Evolutionary conservation across 1,139 yeast genomes (phyloP).

Genomic region (Scheffersomyces titani): DNA sequence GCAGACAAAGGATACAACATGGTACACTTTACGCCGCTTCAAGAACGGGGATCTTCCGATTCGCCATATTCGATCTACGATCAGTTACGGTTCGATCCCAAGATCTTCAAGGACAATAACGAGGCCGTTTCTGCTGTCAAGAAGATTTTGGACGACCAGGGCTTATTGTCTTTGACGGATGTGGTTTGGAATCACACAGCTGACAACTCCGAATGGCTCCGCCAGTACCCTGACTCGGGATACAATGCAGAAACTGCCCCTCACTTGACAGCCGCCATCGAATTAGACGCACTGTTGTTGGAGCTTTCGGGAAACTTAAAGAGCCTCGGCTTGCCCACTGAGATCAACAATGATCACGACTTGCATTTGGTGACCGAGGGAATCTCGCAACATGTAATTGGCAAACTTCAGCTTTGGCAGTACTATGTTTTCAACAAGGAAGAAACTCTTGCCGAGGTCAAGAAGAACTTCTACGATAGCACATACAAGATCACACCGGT

Average conservation of each 20-base stretch:
- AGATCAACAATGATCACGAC: slow-evolving; percentile 51
- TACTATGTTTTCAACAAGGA: slow-evolving; percentile 70
- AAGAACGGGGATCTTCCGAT: slow-evolving; percentile 81
- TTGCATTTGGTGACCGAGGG: slow-evolving; percentile 64
- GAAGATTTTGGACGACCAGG: slow-evolving; percentile 54
- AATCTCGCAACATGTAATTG: slow-evolving; percentile 65
- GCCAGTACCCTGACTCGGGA: slow-evolving; percentile 87
- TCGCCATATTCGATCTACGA: slow-evolving; percentile 93
- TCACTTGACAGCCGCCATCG: slow-evolving; percentile 81
- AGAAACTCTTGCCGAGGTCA: slow-evolving; percentile 31
- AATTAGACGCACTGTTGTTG: slow-evolving; percentile 67
- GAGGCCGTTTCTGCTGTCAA: slow-evolving; percentile 28
- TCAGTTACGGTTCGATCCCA: slow-evolving; percentile 75
- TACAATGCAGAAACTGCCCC: slow-evolving; percentile 88
- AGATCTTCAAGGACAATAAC: slow-evolving; percentile 50
- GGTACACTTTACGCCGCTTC: slow-evolving; percentile 95
- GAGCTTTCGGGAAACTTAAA: slow-evolving; percentile 61
- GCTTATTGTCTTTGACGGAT: slow-evolving; percentile 79
- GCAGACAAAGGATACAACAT: slow-evolving; percentile 83
- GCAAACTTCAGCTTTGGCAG: slow-evolving; percentile 78
- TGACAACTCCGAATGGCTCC: slow-evolving; percentile 81
- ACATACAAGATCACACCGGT: slow-evolving; percentile 21
- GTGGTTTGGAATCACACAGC: slow-evolving; percentile 96
- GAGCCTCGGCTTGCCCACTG: slow-evolving; percentile 61
- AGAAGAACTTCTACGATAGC: slow-evolving; percentile 41